Evolutionary conservation across 2,329 filamentous ascomycete genomes (phyloP), one percentile per base, ranked within the genome.

Genomic region (Botrytis deweyae): DNA sequence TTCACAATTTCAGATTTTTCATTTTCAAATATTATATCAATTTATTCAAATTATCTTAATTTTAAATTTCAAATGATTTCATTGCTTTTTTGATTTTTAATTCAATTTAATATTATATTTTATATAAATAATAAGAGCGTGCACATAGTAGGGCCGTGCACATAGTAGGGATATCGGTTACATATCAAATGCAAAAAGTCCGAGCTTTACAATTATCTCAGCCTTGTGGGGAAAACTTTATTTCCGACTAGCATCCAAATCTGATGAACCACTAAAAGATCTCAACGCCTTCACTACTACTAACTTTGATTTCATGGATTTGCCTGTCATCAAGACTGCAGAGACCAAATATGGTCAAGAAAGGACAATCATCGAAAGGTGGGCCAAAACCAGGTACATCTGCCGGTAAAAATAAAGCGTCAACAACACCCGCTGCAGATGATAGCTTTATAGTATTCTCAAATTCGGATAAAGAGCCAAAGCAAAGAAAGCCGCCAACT

Each of bases 381-480:
- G 77, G 76, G 20, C 81, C 81, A 66, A 79, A 80, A n/a, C 78
- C 80, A 46, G 77, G 78, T 16, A 79, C 79, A 36, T 76, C 77
- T 64, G 77, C 75, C 7, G 75, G 75, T 61, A 81, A 81, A 72
- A 80, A 79, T 63, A 70, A 77, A 25, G 73, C 78, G 2, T 76
- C 79, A 62, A 74, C 80, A 49, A 76, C 76, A 20, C 74, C 79
- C 7, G 73, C 73, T 61, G 77, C 82, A 33, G 86, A 87, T 75
- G 86, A 87, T 79, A 86, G 86, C 79, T 87, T 88, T 77, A 87
- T 88, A 74, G 83, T 88, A 66, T 88, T 87, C 76, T 85, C 85
- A n/a, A 89, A 88, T 78, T 86, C 86, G n/a, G 87, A 87, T 76
- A 88, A 88, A 77, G 86, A 87, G 33, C 79, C 83, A 12, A 82